Evolutionary conservation across 805 yeast species (phyloP).

Genomic region (Saturnispora besseyi): DNA sequence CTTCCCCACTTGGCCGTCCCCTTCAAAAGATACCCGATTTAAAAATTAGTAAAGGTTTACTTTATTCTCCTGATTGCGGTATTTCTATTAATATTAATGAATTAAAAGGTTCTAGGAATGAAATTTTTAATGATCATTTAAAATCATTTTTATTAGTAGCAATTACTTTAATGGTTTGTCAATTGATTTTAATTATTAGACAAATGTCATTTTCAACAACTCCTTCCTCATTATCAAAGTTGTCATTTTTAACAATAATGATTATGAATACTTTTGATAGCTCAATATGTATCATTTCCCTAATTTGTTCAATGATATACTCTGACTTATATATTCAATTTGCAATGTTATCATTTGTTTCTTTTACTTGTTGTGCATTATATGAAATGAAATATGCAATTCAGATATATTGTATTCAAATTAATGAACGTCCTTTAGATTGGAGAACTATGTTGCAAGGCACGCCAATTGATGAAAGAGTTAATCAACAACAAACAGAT

Average conservation of each 20-base stretch:
- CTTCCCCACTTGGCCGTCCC: slow-evolving; percentile 73
- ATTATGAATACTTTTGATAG: slow-evolving; percentile 64
- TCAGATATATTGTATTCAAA: slow-evolving; percentile 57
- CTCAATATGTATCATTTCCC: slow-evolving; percentile 49
- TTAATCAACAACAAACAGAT: slow-evolving; percentile 13
- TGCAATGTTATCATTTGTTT: slow-evolving; percentile 58
- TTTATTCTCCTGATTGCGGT: slow-evolving; percentile 91
- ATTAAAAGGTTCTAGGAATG: slow-evolving; percentile 49
- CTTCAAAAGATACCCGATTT: slow-evolving; percentile 49
- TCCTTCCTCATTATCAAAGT: slow-evolving; percentile 68
- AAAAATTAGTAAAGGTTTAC: slow-evolving; percentile 42
- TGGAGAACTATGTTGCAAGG: slow-evolving; percentile 63
- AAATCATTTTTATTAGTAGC: slow-evolving; percentile 37
- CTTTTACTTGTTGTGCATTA: slow-evolving; percentile 60
- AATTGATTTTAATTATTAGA: slow-evolving; percentile 47
- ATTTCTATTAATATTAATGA: slow-evolving; percentile 34
- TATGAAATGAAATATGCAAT: slow-evolving; percentile 72
- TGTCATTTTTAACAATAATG: slow-evolving; percentile 62
- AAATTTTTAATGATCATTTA: slow-evolving; percentile 32
- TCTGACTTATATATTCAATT: slow-evolving; percentile 56
- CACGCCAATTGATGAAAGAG: slow-evolving; percentile 34
- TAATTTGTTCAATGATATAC: slow-evolving; percentile 48
- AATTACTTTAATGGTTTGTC: slow-evolving; percentile 37
- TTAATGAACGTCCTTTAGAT: slow-evolving; percentile 59
- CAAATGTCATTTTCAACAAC: slow-evolving; percentile 70